Evolutionary conservation across 257 asterid species (phyloP).

Genomic region (Ilex aquifolium): DNA sequence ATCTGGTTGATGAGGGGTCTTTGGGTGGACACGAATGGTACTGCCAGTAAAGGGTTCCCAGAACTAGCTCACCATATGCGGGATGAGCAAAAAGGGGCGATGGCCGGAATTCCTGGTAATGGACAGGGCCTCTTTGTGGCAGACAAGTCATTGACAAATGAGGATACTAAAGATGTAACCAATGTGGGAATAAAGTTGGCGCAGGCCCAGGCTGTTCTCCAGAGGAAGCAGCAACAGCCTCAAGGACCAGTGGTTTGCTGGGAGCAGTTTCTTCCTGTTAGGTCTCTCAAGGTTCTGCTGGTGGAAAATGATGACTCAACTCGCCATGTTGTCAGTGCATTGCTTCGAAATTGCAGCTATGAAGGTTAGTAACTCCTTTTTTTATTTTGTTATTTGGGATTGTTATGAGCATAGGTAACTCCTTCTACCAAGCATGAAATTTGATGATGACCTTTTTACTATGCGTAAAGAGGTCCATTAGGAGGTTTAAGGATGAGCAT

Average conservation of each 20-base stretch:
- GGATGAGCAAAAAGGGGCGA: constrained; percentile 23
- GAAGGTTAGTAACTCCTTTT: constrained; percentile 27
- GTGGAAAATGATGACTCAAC: constrained; percentile 56
- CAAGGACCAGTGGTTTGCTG: constrained; percentile 34
- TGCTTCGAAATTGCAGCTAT: constrained; percentile 50
- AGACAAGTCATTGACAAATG: constrained; percentile 31
- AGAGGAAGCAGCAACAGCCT: constrained; percentile 25
- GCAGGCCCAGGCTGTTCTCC: constrained; percentile 23
- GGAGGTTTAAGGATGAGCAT: background rate
- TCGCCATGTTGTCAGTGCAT: constrained; percentile 48
- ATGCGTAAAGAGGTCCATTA: too few relatives aligned
- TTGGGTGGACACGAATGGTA: constrained; percentile 21
- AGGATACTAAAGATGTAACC: constrained; percentile 21
- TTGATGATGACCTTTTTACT: too few relatives aligned
- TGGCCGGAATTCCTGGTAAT: constrained; percentile 21
- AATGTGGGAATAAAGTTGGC: constrained; percentile 13
- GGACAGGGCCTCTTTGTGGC: constrained; percentile 29
- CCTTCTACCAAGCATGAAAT: background rate
- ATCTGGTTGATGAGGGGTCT: constrained; percentile 53
- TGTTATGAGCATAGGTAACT: background rate
- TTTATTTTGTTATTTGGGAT: background rate
- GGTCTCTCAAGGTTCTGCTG: constrained; percentile 46
- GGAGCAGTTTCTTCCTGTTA: constrained; percentile 52
- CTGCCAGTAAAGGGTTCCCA: constrained; percentile 29
- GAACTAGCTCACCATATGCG: constrained; percentile 18